phyloP scores from a whole-genome alignment of 75 land plant species.

The Pinus albicaulis region DNA sequence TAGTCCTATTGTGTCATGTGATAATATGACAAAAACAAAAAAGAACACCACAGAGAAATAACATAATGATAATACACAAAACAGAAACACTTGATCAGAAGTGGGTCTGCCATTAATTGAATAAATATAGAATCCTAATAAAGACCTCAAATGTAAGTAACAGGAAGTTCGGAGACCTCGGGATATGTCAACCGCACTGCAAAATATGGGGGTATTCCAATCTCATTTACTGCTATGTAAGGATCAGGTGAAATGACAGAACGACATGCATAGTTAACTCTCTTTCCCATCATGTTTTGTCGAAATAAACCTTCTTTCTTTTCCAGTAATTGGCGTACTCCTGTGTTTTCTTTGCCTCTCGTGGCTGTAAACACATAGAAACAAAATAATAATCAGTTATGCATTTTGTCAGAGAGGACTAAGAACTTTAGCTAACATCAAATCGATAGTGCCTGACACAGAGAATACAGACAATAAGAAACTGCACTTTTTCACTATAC shows the following conservation, averaged over 20 bases:
- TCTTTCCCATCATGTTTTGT: slow-evolving; percentile 98
- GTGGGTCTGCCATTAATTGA: background rate
- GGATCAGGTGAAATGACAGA: slow-evolving; percentile 99
- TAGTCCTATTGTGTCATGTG: background rate
- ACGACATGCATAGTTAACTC: slow-evolving; percentile 94
- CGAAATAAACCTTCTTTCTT: slow-evolving; percentile 92
- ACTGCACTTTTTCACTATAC: too few species aligned
- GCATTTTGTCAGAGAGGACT: background rate
- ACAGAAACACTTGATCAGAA: background rate
- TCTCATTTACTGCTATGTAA: slow-evolving; percentile 95
- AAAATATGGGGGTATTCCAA: slow-evolving; percentile 94
- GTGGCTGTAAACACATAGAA: slow-evolving; percentile 11
- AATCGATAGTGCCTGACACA: too few species aligned
- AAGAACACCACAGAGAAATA: background rate
- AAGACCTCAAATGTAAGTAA: background rate
- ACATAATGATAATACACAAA: background rate
- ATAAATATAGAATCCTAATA: background rate
- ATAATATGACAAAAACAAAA: background rate
- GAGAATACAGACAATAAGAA: too few species aligned
- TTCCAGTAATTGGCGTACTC: slow-evolving; percentile 82
- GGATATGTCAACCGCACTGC: slow-evolving; percentile 89
- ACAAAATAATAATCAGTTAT: slow-evolving; percentile 1
- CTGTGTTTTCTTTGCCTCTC: slow-evolving; percentile 36
- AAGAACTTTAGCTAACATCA: background rate
- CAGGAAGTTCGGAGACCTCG: slow-evolving; percentile 52